Evolutionary conservation across 768 basidiomycete species (phyloP).

Genomic region (Pleurotus tuoliensis): DNA sequence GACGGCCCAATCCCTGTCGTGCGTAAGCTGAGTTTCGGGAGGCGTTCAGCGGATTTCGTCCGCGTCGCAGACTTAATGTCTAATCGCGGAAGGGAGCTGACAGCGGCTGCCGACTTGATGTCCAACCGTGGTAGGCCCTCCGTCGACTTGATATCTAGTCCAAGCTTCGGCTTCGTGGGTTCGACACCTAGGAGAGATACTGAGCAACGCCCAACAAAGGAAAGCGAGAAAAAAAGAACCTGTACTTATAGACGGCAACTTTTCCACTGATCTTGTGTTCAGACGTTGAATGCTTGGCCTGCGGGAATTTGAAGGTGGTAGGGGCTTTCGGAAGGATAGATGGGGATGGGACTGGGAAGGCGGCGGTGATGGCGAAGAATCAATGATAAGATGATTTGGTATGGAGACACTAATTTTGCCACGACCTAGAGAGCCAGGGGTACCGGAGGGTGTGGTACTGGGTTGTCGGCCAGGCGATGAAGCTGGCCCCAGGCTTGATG

Average conservation of each 20-base stretch:
- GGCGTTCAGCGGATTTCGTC: background rate
- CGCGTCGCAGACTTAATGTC: conserved; percentile 3
- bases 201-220: background rate
- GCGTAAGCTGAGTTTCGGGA: background rate
- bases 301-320: conserved; percentile 39
- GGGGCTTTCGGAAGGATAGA: conserved; percentile 46
- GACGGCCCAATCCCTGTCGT: background rate
- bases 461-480: background rate
- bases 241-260: background rate
- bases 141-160: conserved; percentile 1
- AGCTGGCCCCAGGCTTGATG: conserved; percentile 11
- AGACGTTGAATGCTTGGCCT: conserved; percentile 62
- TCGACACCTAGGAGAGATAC: background rate
- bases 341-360: conserved; percentile 42
- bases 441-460: background rate
- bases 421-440: background rate
- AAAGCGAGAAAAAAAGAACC: background rate
- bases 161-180: conserved; percentile 1
- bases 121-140: background rate
- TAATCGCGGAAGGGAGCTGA: background rate
- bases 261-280: conserved; percentile 34
- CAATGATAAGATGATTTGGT: conserved; percentile 24
- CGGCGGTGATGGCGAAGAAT: conserved; percentile 59
- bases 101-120: background rate
- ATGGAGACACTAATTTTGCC: background rate